Base-by-base conservation (phyloP, 1,284 basidiomycete genomes). In the Boletus coffeatus region DNA sequence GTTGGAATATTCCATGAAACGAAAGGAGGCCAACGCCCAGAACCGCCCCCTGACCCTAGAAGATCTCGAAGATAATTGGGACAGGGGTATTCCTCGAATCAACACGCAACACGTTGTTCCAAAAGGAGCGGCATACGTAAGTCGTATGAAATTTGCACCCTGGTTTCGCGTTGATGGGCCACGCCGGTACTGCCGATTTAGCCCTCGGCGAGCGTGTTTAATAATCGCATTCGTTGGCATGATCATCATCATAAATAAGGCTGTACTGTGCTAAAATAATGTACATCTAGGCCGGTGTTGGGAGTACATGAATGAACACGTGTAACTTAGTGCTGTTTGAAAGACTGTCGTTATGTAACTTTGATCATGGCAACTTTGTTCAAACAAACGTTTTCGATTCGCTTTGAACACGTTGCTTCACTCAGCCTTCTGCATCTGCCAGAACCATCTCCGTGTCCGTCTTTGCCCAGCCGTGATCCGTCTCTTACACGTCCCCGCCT, bases 31-130 rank as follows among this genome's bases (percentile, higher is more conserved):
- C 21, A 21, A 21, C 21, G 21, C 21, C 21, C 21, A 21, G 21
- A 21, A 21, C 21, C 21, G 21, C 21, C 21, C 21, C 21, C 25
- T 25, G 25, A 25, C 25, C 25, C 25, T 98, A n/a, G 96, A 98
- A 74, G 96, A 98, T 81, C 82, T 98, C 25, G 95, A 98, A 75
- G 95, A 98, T 73, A 25, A 3, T 25, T 25, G 25, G 25, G 25
- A 25, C 25, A 25, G 25, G 25, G 25, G 21, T 21, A 21, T 21
- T 21, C 21, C 21, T 21, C 21, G 21, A 21, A 21, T 21, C 21
- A 21, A 21, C 21, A 21, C 21, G 21, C n/a, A n/a, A n/a, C n/a
- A n/a, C n/a, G n/a, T 21, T 21, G 21, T 21, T 21, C 21, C 21
- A 21, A 21, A 21, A 21, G 21, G 21, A 21, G 21, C 21, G 21